A percentile compares a stretch with the other conserved stretches of the same genome.
These are phyloP conservation scores for Viola pubescens DNA, from an alignment of 441 rosid genomes.

Conservation along the genomic window DNA sequence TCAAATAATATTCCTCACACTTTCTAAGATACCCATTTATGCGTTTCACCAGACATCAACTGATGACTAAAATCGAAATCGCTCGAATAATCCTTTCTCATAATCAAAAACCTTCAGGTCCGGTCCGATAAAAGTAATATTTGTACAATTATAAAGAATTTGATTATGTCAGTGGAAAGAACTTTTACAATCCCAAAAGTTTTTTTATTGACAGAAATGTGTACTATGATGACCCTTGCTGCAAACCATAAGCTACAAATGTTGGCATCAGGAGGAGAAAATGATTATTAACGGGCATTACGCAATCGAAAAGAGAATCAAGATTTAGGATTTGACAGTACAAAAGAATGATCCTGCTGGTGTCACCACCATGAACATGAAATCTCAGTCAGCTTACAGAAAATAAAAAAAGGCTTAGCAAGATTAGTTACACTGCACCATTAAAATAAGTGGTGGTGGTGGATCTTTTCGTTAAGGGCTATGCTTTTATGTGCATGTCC, in stretches of 20 bases:
- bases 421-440: background rate
- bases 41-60: background rate
- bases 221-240: background rate
- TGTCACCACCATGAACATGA: conserved; percentile 21
- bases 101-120: background rate
- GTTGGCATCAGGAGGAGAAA: background rate
- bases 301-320: conserved; percentile 18
- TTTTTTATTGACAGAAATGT: too few species aligned
- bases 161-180: too few species aligned
- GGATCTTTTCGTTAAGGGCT: background rate
- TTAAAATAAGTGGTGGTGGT: background rate
- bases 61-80: too few species aligned
- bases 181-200: too few species aligned
- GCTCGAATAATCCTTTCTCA: background rate
- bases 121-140: too few species aligned
- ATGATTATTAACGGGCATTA: conserved; percentile 13
- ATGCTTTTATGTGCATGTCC: background rate
- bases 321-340: conserved; percentile 8
- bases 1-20: conserved; percentile 18
- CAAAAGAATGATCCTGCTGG: conserved; percentile 26
- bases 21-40: conserved; percentile 12
- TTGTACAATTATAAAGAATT: too few species aligned
- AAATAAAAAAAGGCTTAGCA: background rate
- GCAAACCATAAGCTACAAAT: background rate
- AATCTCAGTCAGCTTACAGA: conserved; percentile 12